Conservation (phyloP, 1,284 basidiomycete species). For the Earliella scabrosa region DNA sequence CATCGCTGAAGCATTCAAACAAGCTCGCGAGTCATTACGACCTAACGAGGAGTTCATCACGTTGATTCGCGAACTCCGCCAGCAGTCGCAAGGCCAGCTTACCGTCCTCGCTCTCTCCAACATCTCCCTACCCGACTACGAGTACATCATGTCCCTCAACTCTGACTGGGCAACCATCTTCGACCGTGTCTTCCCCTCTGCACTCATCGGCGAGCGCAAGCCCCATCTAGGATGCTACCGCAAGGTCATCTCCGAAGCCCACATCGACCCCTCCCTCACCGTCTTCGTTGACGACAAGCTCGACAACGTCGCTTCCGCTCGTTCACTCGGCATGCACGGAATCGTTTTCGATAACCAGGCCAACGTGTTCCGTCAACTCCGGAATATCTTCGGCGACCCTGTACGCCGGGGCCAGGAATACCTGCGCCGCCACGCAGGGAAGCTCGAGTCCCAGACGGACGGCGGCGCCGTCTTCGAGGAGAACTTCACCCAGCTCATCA, state of each 20-base stretch:
- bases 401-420: constrained; percentile 45
- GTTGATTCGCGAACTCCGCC: constrained; percentile 51
- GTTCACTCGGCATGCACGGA: constrained; percentile 57
- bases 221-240: constrained; percentile 55
- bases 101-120: constrained; percentile 63
- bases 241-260: constrained; percentile 48
- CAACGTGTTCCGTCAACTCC: constrained; percentile 48
- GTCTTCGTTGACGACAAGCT: constrained; percentile 64
- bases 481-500: constrained; percentile 60
- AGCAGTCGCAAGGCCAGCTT: constrained; percentile 37
- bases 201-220: constrained; percentile 40
- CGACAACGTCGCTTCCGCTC: constrained; percentile 62
- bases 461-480: constrained; percentile 47
- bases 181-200: constrained; percentile 56
- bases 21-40: constrained; percentile 50
- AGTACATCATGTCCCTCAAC: constrained; percentile 41
- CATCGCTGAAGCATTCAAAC: constrained; percentile 46
- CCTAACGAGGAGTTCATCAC: constrained; percentile 48
- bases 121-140: constrained; percentile 58
- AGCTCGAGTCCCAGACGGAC: constrained; percentile 49
- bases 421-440: constrained; percentile 44
- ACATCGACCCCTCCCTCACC: constrained; percentile 45
- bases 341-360: constrained; percentile 50
- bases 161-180: constrained; percentile 55
- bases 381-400: constrained; percentile 53